phyloP scores from a whole-genome alignment of 1,284 basidiomycete species.

The Cryptococcus floricola region DNA sequence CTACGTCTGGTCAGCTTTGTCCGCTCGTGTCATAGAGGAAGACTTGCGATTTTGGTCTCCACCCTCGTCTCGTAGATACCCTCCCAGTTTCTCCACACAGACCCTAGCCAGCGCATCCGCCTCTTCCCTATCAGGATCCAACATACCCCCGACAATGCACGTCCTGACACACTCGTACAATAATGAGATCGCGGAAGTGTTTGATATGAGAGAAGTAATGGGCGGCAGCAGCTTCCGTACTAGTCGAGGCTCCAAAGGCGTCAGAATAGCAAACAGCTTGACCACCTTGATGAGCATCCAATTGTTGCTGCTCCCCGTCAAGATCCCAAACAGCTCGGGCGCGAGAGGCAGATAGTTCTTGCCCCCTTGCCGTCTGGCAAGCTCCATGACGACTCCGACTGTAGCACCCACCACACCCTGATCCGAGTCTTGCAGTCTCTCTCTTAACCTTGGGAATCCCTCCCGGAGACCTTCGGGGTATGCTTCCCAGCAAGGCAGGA shows the following conservation, averaged over 20 bases:
- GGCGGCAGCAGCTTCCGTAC: constrained; percentile 91
- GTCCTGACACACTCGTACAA: constrained; percentile 98
- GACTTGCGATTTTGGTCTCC: constrained; percentile 81
- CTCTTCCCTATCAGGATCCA: constrained; percentile 62
- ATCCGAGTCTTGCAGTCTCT: constrained; percentile 83
- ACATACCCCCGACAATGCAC: constrained; percentile 95
- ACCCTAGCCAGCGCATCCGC: constrained; percentile 79
- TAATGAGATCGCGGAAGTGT: constrained; percentile 90
- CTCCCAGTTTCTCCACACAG: constrained; percentile 90
- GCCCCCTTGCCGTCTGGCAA: constrained; percentile 70
- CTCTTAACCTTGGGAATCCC: constrained; percentile 69
- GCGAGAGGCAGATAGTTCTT: constrained; percentile 76
- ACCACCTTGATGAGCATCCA: constrained; percentile 99
- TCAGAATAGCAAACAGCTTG: constrained; percentile 87
- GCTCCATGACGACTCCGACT: constrained; percentile 91
- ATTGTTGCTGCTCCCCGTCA: constrained; percentile 93
- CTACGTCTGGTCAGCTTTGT: constrained; percentile 50
- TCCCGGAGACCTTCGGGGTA: constrained; percentile 70
- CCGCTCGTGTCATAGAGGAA: neutral
- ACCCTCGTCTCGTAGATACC: constrained; percentile 76
- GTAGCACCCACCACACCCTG: constrained; percentile 86
- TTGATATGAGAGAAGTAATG: constrained; percentile 90
- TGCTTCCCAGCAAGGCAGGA: constrained; percentile 72
- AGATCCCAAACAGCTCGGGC: constrained; percentile 88
- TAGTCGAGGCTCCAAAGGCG: constrained; percentile 85